These are phyloP conservation scores for Microbotryum intermedium DNA, from an alignment of 1,284 basidiomycete genomes.

Conservation along the genomic window DNA sequence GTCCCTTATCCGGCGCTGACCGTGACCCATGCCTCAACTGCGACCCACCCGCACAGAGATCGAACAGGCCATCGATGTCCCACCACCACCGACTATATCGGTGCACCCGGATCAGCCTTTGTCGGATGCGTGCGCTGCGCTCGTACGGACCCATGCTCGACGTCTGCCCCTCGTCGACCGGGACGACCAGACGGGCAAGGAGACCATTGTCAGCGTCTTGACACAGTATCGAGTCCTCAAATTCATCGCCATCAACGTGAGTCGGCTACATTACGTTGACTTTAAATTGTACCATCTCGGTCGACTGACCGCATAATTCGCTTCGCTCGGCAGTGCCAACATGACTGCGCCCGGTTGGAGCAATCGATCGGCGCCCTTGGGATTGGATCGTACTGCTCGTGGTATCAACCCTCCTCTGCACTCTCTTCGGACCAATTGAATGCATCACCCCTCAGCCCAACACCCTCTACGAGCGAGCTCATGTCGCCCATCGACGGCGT, in stretches of 20 bases:
- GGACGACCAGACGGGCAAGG: constrained; percentile 87
- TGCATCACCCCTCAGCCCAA: neutral
- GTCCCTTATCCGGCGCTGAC: too few relatives aligned
- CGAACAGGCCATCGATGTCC: constrained; percentile 84
- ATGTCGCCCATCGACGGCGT: neutral
- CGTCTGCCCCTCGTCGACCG: constrained; percentile 87
- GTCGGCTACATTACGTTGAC: constrained; percentile 33
- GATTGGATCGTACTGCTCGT: constrained; percentile 82
- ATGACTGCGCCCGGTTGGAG: constrained; percentile 61
- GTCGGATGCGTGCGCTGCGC: constrained; percentile 78
- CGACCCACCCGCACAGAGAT: constrained; percentile 57
- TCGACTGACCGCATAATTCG: too few relatives aligned
- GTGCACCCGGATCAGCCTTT: constrained; percentile 83
- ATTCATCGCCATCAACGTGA: constrained; percentile 94
- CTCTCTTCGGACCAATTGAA: neutral
- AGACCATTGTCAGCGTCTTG: constrained; percentile 89
- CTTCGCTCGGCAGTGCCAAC: constrained; percentile 46
- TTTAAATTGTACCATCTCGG: neutral
- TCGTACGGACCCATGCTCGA: constrained; percentile 93
- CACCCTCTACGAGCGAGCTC: neutral
- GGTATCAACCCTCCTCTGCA: constrained; percentile 35
- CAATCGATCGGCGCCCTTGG: constrained; percentile 73
- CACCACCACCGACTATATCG: constrained; percentile 78
- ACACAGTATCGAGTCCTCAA: constrained; percentile 98
- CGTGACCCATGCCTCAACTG: neutral